Evolutionary conservation across 2,329 filamentous ascomycete species (phyloP).

Genomic region (Arthroderma uncinatum): DNA sequence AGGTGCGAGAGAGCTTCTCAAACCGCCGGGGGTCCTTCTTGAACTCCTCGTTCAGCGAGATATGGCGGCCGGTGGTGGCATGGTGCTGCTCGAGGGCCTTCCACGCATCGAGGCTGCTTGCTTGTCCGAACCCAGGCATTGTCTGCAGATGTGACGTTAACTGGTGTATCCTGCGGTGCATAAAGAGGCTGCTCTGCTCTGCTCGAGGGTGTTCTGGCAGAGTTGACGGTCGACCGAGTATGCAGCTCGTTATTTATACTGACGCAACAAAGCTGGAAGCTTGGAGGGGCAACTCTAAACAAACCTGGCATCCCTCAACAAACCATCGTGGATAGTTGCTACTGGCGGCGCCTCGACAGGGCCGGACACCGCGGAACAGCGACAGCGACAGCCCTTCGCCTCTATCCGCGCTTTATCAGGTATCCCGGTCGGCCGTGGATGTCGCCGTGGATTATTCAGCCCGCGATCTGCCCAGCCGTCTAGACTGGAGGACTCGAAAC

Average conservation of each 20-base stretch:
- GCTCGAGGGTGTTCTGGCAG: too few relatives aligned
- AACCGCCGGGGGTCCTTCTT: conserved; percentile 79
- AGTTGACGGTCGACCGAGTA: too few relatives aligned
- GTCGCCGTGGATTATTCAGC: not conserved
- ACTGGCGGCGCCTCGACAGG: too few relatives aligned
- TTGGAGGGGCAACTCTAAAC: too few relatives aligned
- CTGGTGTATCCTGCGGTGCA: too few relatives aligned
- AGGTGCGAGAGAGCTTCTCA: conserved; percentile 77
- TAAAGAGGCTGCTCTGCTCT: too few relatives aligned
- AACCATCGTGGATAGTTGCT: too few relatives aligned
- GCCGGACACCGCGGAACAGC: too few relatives aligned
- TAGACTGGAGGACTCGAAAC: not conserved
- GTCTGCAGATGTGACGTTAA: conserved; percentile 25
- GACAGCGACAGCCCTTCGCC: too few relatives aligned
- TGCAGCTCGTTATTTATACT: not conserved
- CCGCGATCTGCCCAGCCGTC: not conserved
- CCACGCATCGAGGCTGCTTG: conserved; percentile 79
- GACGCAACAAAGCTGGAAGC: not conserved
- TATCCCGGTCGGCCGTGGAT: too few relatives aligned
- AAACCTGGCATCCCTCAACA: too few relatives aligned
- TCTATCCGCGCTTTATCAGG: too few relatives aligned
- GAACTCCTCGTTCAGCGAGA: conserved; percentile 89
- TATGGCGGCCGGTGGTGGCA: conserved; percentile 71
- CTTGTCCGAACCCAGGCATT: conserved; percentile 42
- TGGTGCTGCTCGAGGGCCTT: conserved; percentile 83